Conservation (phyloP, 495 filamentous ascomycete species). For the Neurospora sp. region DNA sequence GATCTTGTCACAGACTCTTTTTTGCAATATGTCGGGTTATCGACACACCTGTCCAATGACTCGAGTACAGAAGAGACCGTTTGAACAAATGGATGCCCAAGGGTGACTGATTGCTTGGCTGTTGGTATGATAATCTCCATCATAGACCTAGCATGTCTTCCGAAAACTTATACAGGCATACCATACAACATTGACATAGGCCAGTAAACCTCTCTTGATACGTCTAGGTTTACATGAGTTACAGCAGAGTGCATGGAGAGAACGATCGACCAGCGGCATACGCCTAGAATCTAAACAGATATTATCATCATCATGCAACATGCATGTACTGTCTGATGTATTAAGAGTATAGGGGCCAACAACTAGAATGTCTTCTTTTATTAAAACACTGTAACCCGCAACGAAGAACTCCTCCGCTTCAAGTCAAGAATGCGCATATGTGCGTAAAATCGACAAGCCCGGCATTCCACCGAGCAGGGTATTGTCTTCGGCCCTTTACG, state of each 20-base stretch:
- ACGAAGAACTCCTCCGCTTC: conserved; percentile 7
- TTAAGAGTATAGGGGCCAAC: conserved; percentile 6
- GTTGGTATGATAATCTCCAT: not conserved
- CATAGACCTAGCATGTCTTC: not conserved
- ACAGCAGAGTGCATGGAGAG: not conserved
- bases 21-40: not conserved
- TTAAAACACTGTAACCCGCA: conserved; percentile 9
- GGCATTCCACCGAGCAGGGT: not conserved
- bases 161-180: not conserved
- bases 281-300: not conserved
- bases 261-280: not conserved
- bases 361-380: conserved; percentile 11
- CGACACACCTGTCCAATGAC: not conserved
- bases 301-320: conserved; percentile 6
- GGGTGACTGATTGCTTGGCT: too few species aligned
- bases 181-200: not conserved
- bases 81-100: not conserved
- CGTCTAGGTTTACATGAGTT: not conserved
- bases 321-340: conserved; percentile 15
- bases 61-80: not conserved
- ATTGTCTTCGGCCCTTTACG: not conserved
- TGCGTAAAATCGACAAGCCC: not conserved
- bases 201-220: not conserved
- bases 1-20: not conserved
- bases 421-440: not conserved